Evolutionary conservation across 2,329 filamentous ascomycete species (phyloP).

Genomic region (Hypoxylon sp.): DNA sequence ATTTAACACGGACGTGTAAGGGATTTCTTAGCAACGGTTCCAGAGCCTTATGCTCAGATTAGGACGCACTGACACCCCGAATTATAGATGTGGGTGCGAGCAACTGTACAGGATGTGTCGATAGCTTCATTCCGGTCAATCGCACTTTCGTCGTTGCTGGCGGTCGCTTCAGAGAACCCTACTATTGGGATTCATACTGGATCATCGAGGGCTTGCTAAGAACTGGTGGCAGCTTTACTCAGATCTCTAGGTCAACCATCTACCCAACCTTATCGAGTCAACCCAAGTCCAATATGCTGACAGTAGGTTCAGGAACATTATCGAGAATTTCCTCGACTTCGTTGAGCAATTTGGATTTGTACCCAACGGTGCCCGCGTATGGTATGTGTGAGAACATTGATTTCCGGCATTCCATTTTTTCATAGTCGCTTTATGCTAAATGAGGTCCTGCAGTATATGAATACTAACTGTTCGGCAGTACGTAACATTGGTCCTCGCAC

Average conservation of each 20-base stretch:
- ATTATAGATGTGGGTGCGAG: constrained; percentile 58
- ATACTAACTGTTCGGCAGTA: constrained; percentile 28
- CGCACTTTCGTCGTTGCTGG: constrained; percentile 78
- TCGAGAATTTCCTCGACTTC: constrained; percentile 78
- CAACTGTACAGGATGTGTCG: constrained; percentile 71
- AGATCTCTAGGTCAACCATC: constrained; percentile 64
- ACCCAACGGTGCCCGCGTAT: constrained; percentile 75
- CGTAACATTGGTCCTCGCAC: constrained; percentile 3
- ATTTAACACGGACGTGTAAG: constrained; percentile 69
- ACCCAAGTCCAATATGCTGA: not conserved
- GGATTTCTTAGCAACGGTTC: not conserved
- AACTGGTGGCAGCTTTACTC: constrained; percentile 72
- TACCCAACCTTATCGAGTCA: not conserved
- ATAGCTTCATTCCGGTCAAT: constrained; percentile 75
- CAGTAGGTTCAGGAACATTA: constrained; percentile 64
- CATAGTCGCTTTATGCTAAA: not conserved
- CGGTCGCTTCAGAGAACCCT: constrained; percentile 77
- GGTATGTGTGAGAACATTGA: constrained; percentile 24
- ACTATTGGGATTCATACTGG: constrained; percentile 81
- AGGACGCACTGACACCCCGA: constrained; percentile 3
- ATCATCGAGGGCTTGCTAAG: constrained; percentile 75
- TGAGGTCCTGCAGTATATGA: not conserved
- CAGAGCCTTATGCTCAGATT: not conserved
- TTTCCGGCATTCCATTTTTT: not conserved
- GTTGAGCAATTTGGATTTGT: constrained; percentile 75